Percentiles rank a stretch among this genome's conserved stretches.
phyloP scores from a whole-genome alignment of 2,329 filamentous ascomycete genomes.

The Penicillium palitans region DNA sequence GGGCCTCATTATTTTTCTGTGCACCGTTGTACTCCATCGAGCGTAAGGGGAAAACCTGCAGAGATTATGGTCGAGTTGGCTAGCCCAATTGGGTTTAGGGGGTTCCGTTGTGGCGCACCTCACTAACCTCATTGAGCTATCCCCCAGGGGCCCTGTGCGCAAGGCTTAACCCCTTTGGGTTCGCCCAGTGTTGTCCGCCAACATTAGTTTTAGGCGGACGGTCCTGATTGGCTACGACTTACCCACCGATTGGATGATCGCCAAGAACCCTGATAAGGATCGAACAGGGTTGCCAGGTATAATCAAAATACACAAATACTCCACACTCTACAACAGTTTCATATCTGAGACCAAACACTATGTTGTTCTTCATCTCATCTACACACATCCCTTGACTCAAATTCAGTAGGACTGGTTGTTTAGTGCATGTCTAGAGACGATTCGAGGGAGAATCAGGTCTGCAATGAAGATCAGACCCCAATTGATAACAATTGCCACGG shows the following conservation, averaged over 20 bases:
- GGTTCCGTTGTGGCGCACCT: background rate
- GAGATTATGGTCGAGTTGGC: conserved; percentile 11
- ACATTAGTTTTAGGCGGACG: background rate
- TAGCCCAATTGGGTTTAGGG: conserved; percentile 11
- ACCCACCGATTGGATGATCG: background rate
- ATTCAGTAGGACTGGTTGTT: background rate
- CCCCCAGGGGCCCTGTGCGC: conserved; percentile 19
- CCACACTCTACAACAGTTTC: background rate
- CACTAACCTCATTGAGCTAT: conserved; percentile 5
- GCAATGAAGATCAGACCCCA: conserved; percentile 11
- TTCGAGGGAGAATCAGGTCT: background rate
- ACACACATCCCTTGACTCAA: background rate
- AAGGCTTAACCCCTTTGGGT: conserved; percentile 8
- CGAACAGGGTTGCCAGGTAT: background rate
- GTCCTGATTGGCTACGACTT: background rate
- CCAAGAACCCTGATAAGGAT: background rate
- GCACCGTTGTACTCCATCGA: background rate
- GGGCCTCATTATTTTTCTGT: conserved; percentile 7
- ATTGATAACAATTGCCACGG: conserved; percentile 5
- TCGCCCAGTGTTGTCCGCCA: background rate
- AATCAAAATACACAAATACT: background rate
- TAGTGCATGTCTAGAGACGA: conserved; percentile 3
- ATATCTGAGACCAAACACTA: background rate
- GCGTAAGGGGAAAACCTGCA: conserved; percentile 23
- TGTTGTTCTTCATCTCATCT: background rate